Base-by-base conservation (phyloP, 495 filamentous ascomycete species). In the Amniculicola lignicola region DNA sequence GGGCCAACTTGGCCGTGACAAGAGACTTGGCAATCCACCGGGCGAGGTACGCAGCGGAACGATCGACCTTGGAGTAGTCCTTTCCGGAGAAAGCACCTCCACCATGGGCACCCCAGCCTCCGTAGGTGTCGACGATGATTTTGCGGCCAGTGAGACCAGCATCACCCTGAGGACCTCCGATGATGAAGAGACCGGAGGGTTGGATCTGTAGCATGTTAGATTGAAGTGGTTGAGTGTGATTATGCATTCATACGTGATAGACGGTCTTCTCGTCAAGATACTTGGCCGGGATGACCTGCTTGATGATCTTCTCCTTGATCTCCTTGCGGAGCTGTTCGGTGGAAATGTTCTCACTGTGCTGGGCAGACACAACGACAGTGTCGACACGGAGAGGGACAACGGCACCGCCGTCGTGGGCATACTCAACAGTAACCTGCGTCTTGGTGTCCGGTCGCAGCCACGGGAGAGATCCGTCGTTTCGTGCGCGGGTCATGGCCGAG, bases 91-190 rank as follows among this genome's bases (percentile, higher is more conserved):
- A 98, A 74, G 93, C 93, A 82, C 93, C 93, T 78, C 93, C 93
- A 82, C 93, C 93, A 80, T 98, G 93, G 64, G 93, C 93, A 78
- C 93, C 93, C 93, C 93, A 98, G 67, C 93, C 93, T 79, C 93
- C 93, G 79, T 98, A 98, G 75, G 93, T 97, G 77, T 98, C 93
- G 71, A 98, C 93, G 68, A 98, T 98, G 82, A 98, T 98, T 83
- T 98, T 98, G 72, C 93, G 91, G 74, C 93, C 93, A 61, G 93
- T 98, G 47, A 98, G 82, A 82, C 93, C 93, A 67, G 93, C 93
- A 69, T 98, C 93, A 82, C 93, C 93, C 80, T 98, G 93, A 57
- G 93, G 93, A 67, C 93, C 93, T 77, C 93, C 93, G 63, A 98
- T 98, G 79, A 97, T 89, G 83, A 98, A 98, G 55, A 89, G 87